Evolutionary conservation across 192 early-diverging fungal genomes (phyloP), one percentile per base, ranked within the genome.

Genomic region (Podila minutissima): DNA sequence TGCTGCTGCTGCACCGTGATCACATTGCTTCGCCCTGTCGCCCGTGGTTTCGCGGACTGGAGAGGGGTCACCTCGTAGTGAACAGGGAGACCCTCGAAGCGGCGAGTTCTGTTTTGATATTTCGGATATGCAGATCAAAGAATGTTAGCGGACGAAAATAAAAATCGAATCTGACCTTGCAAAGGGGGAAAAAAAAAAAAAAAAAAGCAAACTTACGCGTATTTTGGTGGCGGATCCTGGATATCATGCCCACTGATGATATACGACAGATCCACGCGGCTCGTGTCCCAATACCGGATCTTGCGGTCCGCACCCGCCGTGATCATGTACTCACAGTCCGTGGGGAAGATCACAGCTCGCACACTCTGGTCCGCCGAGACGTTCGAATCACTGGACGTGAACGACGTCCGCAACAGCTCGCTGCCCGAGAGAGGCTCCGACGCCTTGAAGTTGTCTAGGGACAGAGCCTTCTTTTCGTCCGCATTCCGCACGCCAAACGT

Each of bases 301-400:
- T 96, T 95, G 38, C 94, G 89, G 84, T 98, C 97, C 6, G 89
- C 91, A 7, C 95, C 94, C 1, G 84, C 94, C 1, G 93, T 90
- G 26, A 98, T 82, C 83, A 98, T 89, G 66, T 87, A 93, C 22
- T 85, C 69, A 31, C 85, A 85, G 37, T 92, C 86, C 13, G 74
- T 58, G 2, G 86, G 81, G 60, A 86, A 87, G n/a, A 88, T 82
- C 11, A 94, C 67, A 4, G 90, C 88, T n/a, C 88, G 86, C 26
- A 94, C 85, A 12, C 86, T 87, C 59, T 88, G 88, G 64, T 86
- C 90, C 20, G 78, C 82, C n/a, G 84, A 74, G n/a, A 83, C 86
- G 74, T 82, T 90, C 31, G 78, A 83, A 74, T 86, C 87, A 74
- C 83, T 86, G 24, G 74, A 77, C 51, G 88, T 91, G 74, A 82